Evolutionary conservation across 192 early-diverging fungal species (phyloP), one percentile per base, ranked within the genome.

Genomic region (Rhizoclosmatium sp.): DNA sequence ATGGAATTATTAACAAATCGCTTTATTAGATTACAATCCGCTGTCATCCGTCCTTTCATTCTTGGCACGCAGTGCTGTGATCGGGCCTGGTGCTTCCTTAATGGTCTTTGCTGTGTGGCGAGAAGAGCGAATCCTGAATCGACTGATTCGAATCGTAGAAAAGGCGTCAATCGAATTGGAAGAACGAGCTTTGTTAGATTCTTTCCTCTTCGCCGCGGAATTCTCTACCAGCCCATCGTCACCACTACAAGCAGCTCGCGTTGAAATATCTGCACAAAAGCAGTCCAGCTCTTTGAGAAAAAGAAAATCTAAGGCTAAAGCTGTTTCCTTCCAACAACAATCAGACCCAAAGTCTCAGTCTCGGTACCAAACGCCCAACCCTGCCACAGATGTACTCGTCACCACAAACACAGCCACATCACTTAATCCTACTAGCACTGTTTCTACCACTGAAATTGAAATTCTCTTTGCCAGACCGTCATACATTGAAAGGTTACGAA

Each of bases 31-130:
- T 56, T 14, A 9, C 10, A 56, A 56, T n/a, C 54, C 54, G 54
- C 9, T 56, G 10, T n/a, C 54, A n/a, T 7, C 60, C 39, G 23
- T 62, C 10, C 7, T 62, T 40, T 31, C 39, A 4, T 23, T 21
- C 60, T 21, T 62, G 10, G 7, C 5, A 7, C 9, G 60, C 9
- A 40, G 21, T 7, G 14, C 21, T 19, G 60, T 62, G 60, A 62
- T 62, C 7, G 60, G 60, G 7, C 60, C 60, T 23, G 60, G 60
- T 7, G 60, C 60, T 21, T 62, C 60, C 4, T 62, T 62, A 9
- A 62, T 62, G 60, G 60, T 62, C 10, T 62, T 62, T 62, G 23
- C 39, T 7, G 60, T 40, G 60, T 62, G 60, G 60, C 9, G 60
- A 62, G 60, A 62, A 40, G 23, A 9, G 5, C 19, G 19, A 40